Conservation (phyloP, 148 eudicot genomes). For the Polygonum aviculare region DNA sequence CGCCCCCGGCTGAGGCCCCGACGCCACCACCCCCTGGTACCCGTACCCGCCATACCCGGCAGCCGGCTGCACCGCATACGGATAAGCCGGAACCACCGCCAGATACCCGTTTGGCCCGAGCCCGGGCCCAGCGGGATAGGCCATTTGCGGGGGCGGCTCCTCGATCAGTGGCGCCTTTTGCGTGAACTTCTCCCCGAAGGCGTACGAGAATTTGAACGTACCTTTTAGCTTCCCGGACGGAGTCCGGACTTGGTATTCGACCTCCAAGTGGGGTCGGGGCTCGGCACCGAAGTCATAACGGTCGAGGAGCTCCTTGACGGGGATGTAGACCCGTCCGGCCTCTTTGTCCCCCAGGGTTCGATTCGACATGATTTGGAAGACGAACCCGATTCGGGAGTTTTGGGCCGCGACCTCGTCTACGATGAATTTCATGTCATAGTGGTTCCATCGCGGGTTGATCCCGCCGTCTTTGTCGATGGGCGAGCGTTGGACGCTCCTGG, state of each 20-base stretch:
- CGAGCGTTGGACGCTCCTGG: slow-evolving; percentile 30
- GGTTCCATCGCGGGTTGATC: slow-evolving; percentile 43
- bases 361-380: slow-evolving; percentile 38
- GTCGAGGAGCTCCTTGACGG: slow-evolving; percentile 36
- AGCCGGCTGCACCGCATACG: slow-evolving; percentile 4
- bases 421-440: slow-evolving; percentile 32
- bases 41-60: slow-evolving; percentile 17
- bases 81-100: not conserved
- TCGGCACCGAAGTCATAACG: not conserved
- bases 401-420: slow-evolving; percentile 39
- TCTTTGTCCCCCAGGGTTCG: slow-evolving; percentile 52
- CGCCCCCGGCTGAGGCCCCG: not conserved
- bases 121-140: slow-evolving; percentile 13
- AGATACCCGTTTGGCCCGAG: not conserved
- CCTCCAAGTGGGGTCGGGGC: not conserved
- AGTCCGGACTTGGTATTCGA: slow-evolving; percentile 31
- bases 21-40: slow-evolving; percentile 8
- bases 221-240: slow-evolving; percentile 36
- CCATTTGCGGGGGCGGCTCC: slow-evolving; percentile 15
- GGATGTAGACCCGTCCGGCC: slow-evolving; percentile 53
- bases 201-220: slow-evolving; percentile 31
- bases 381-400: slow-evolving; percentile 26
- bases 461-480: slow-evolving; percentile 44
- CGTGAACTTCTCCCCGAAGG: slow-evolving; percentile 38
- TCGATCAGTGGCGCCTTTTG: not conserved